Base-by-base conservation (phyloP, 345 rosid genomes). In the Lepidium sativum region DNA sequence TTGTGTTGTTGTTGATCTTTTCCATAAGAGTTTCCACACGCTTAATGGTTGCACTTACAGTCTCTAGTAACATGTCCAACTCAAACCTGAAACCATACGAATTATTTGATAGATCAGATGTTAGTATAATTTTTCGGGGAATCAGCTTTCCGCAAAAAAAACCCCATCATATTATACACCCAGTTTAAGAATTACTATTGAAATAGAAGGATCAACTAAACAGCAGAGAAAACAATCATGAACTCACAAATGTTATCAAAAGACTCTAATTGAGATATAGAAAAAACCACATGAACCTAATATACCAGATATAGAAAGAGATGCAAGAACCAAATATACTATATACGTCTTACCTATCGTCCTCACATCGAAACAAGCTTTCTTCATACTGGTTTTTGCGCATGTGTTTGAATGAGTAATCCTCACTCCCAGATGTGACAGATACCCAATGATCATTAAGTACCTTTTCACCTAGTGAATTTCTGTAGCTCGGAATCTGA, bases 401-500 rank as follows among this genome's bases (percentile, higher is more conserved):
- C 99, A 91, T 91, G 76, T 95, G 99, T 69, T 95, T 95, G 63
- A 95, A 95, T 42, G 99, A 90, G 84, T 95, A 95, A 81, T 95
- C 99, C 80, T 91, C 99, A 83, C 99, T 95, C 72, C 99, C 99
- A 31, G 97, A 95, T 61, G 99, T 91, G 44, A 91, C 96, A 72
- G 99, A 91, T 53, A 91, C 97, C 99, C 97, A 95, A 79, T 85
- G 83, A 75, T 91, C 96, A 79, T 95, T 95, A 71, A 95, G 83
- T 48, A 95, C 96, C 78, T 82, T 77, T 65, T 77, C 80, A 68
- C 92, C 99, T 69, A 86, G 85, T 49, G 69, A 75, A 34, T 95
- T 85, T 80, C 89, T 86, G 75, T 91, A 86, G 78, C 97, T 91
- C 66, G 83, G 95, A 13, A 73, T 69, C 63, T 92, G 96, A 73